Evolutionary conservation across 768 basidiomycete species (phyloP), one percentile per base, ranked within the genome.

Genomic region (Dacryopinax spathularia): DNA sequence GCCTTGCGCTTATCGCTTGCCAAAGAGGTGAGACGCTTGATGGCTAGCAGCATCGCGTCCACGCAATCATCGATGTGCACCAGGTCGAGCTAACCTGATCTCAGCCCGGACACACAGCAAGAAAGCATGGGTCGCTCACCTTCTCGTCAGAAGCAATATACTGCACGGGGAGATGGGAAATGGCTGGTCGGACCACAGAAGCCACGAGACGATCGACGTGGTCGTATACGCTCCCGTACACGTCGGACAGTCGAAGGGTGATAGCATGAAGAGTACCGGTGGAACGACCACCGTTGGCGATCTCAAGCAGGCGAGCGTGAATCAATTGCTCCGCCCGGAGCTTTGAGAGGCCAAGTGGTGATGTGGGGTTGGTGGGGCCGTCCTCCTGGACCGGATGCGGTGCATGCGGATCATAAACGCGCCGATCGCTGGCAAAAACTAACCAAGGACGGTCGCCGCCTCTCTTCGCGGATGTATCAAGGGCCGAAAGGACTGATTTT

Each of bases 41-140:
- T 66, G 1, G 71, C 67, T 18, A 67, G 66, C 7, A 70, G 34
- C 4, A 73, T 62, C 1, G 71, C 72, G 34, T 67, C 65, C 15
- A 74, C 63, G 9, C 68, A 70, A 61, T 74, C 73, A 35, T 71
- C 68, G 16, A 72, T 66, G 60, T 73, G 68, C 12, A 74, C 41
- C 13, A 73, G 61, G 41, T 71, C 70, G 6, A 70, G 41, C 39
- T 41, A 18, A 5, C 4, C 16, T 36, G 39, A 15, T 41, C 18
- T 41, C 18, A 41, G 39, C n/a, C n/a, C n/a, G n/a, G n/a, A n/a
- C n/a, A n/a, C n/a, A n/a, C n/a, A n/a, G n/a, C n/a, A n/a, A n/a
- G n/a, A n/a, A n/a, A n/a, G n/a, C n/a, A n/a, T n/a, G n/a, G n/a
- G n/a, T n/a, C n/a, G n/a, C 39, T 41, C 18, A 41, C 39, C 1